phyloP scores from a whole-genome alignment of 2,329 filamentous ascomycete species.

The Salinomyces thailandicus region DNA sequence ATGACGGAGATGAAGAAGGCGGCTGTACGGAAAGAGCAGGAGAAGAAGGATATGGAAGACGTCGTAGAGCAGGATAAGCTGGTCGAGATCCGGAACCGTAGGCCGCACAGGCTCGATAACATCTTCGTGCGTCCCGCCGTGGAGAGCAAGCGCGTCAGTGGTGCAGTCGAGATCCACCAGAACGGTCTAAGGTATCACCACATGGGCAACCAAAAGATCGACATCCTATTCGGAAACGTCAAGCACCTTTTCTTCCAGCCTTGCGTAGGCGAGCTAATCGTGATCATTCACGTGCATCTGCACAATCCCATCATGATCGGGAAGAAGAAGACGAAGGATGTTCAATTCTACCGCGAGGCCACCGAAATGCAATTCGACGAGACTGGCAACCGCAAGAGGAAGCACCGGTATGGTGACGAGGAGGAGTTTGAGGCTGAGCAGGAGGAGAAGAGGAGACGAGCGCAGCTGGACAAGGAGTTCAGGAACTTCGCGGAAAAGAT shows the following conservation, averaged over 20 bases:
- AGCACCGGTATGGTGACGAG: conserved; percentile 94
- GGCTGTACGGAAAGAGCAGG: conserved; percentile 81
- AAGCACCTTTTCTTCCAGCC: conserved; percentile 99
- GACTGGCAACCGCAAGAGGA: conserved; percentile 93
- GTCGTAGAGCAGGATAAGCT: conserved; percentile 98
- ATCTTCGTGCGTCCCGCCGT: conserved; percentile 91
- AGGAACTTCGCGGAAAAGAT: conserved; percentile 96
- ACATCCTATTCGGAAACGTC: conserved; percentile 95
- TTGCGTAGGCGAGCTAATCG: conserved; percentile 89
- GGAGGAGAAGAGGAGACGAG: conserved; percentile 81
- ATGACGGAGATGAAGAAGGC: conserved; percentile 96
- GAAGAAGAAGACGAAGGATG: conserved; percentile 98
- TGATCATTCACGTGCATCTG: conserved; percentile 94
- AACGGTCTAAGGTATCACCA: conserved; percentile 91
- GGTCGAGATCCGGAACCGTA: conserved; percentile 84
- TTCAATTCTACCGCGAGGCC: conserved; percentile 95
- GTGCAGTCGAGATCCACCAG: conserved; percentile 94
- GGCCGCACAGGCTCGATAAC: conserved; percentile 80
- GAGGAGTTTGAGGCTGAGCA: conserved; percentile 98
- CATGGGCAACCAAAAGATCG: conserved; percentile 76
- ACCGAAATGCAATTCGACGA: conserved; percentile 99
- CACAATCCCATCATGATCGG: conserved; percentile 97
- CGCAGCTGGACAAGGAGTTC: conserved; percentile 91
- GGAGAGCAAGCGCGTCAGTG: conserved; percentile 92
- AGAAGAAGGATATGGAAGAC: conserved; percentile 99